A percentile compares a stretch with the other conserved stretches of the same genome.
Conservation (phyloP, 192 early-diverging fungal genomes). For the Backusella westeae region DNA sequence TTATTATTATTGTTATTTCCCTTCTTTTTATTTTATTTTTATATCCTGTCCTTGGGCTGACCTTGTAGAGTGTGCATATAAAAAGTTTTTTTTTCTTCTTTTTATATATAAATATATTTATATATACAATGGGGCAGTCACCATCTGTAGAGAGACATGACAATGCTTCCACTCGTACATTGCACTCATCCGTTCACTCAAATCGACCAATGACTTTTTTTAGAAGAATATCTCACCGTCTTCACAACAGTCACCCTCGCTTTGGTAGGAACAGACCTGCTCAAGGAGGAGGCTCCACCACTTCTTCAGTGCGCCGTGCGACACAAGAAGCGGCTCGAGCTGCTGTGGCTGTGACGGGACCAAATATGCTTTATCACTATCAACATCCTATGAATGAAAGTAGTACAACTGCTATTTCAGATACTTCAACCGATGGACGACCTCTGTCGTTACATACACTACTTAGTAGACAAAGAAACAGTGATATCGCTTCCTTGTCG, state of each 20-base stretch:
- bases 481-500: neutral
- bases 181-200: constrained; percentile 19
- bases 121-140: constrained; percentile 24
- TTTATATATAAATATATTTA: neutral
- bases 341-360: constrained; percentile 24
- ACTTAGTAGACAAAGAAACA: constrained; percentile 3
- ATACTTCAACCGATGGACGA: neutral
- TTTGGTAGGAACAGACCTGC: constrained; percentile 8
- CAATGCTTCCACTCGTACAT: constrained; percentile 25
- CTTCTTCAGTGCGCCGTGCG: constrained; percentile 23
- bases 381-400: neutral
- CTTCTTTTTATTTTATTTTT: constrained; percentile 4
- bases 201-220: constrained; percentile 19
- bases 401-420: neutral
- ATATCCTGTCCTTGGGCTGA: constrained; percentile 1
- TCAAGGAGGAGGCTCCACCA: constrained; percentile 11
- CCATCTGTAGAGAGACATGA: constrained; percentile 25
- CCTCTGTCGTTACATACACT: neutral
- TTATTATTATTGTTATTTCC: neutral
- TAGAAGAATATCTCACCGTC: constrained; percentile 19
- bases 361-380: constrained; percentile 10
- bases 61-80: constrained; percentile 5
- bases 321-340: constrained; percentile 22
- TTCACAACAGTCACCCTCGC: constrained; percentile 5
- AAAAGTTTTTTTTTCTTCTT: constrained; percentile 9